A percentile compares a stretch with the other conserved stretches of the same genome.
phyloP scores from a whole-genome alignment of 768 basidiomycete species.

The Chalciporus piperatus region DNA sequence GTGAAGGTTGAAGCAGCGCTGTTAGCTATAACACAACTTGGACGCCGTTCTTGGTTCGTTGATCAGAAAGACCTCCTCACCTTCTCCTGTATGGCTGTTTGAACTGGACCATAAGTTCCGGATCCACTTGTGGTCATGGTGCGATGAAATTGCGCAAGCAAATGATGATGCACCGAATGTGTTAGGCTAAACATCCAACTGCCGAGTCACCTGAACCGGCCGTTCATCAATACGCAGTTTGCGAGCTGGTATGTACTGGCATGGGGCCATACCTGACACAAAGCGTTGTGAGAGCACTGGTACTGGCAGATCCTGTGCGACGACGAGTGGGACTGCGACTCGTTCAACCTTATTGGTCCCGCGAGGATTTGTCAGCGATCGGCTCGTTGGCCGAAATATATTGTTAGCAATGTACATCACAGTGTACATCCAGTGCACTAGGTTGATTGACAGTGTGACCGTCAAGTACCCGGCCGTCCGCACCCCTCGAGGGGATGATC shows the following conservation, averaged over 20 bases:
- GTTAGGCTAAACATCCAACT: slow-evolving; percentile 26
- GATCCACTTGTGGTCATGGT: slow-evolving; percentile 28
- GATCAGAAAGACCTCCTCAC: slow-evolving; percentile 34
- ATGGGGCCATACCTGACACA: not conserved
- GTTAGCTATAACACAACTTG: slow-evolving; percentile 50
- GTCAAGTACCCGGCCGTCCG: slow-evolving; percentile 15
- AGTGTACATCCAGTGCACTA: no score
- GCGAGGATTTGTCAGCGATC: not conserved
- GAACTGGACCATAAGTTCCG: slow-evolving; percentile 46
- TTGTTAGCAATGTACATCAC: not conserved
- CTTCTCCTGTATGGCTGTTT: slow-evolving; percentile 60
- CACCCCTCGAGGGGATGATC: not conserved
- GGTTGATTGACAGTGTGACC: not conserved
- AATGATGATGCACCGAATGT: slow-evolving; percentile 20
- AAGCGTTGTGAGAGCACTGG: slow-evolving; percentile 16
- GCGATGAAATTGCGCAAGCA: slow-evolving; percentile 18
- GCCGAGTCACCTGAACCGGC: slow-evolving; percentile 8
- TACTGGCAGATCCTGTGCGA: not conserved
- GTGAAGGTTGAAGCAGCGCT: slow-evolving; percentile 55
- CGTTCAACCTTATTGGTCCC: not conserved
- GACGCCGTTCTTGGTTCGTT: slow-evolving; percentile 18
- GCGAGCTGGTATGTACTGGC: not conserved
- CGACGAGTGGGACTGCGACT: not conserved
- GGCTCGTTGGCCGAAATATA: not conserved
- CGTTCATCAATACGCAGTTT: slow-evolving; percentile 23